These are phyloP conservation scores for Zalaria obscura DNA, from an alignment of 2,329 filamentous ascomycete genomes.

Conservation along the genomic window DNA sequence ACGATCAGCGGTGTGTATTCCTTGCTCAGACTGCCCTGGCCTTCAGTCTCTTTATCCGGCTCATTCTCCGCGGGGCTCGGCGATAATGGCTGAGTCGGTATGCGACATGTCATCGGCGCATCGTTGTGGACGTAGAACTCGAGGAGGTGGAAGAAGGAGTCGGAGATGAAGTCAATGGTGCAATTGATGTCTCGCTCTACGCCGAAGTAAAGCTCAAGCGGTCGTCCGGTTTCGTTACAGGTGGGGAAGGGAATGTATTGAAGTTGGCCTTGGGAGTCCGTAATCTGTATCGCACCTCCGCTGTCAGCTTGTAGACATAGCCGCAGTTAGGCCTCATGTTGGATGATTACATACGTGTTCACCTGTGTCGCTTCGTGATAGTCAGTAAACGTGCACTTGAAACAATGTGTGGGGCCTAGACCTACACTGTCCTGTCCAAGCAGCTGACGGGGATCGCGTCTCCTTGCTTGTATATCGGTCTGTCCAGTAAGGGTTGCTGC, in stretches of 20 bases:
- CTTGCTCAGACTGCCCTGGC: slow-evolving; percentile 22
- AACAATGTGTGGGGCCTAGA: not conserved
- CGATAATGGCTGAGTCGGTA: slow-evolving; percentile 59
- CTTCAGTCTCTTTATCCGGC: slow-evolving; percentile 13
- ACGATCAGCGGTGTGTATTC: slow-evolving; percentile 73
- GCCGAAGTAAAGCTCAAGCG: slow-evolving; percentile 79
- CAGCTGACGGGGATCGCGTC: slow-evolving; percentile 37
- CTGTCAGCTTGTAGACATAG: not conserved
- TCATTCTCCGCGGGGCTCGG: slow-evolving; percentile 18
- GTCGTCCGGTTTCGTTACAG: slow-evolving; percentile 74
- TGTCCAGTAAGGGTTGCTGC: slow-evolving; percentile 24
- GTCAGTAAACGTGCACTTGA: not conserved
- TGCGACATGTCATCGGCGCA: slow-evolving; percentile 78
- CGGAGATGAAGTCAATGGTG: slow-evolving; percentile 62
- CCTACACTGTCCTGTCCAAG: slow-evolving; percentile 37
- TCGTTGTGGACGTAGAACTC: slow-evolving; percentile 98
- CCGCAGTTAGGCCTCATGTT: too few species aligned
- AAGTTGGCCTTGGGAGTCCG: slow-evolving; percentile 65
- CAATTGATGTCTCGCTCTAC: slow-evolving; percentile 69
- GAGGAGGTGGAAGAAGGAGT: slow-evolving; percentile 75
- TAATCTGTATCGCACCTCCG: slow-evolving; percentile 35
- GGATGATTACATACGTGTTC: slow-evolving; percentile 45
- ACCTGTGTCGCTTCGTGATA: slow-evolving; percentile 59
- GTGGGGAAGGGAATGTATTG: slow-evolving; percentile 83
- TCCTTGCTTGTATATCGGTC: slow-evolving; percentile 31